Base-by-base conservation (phyloP, 1,284 basidiomycete genomes). In the Puccinia triticina region DNA sequence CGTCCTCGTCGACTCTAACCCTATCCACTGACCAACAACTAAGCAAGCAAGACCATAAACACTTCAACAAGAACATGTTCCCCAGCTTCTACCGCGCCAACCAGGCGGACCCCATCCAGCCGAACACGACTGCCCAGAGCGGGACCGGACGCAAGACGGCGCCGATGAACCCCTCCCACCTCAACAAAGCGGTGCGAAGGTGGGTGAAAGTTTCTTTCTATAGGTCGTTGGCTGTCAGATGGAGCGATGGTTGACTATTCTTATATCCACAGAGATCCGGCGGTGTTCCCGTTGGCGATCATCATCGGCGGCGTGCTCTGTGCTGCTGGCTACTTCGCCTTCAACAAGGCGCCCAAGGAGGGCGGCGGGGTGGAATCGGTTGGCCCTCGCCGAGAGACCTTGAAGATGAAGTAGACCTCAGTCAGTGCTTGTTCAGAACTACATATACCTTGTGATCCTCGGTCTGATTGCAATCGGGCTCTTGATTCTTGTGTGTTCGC, bases 261-360 rank as follows among this genome's bases (percentile, higher is more conserved):
- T n/a, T n/a, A n/a, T n/a, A n/a, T n/a, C n/a, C n/a, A n/a, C n/a
- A 80, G 78, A 26, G 78, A 80, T 61, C 78, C 78, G 26, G 69
- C 78, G 12, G 78, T 80, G 12, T 73, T 80, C 29, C 78, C 78
- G 21, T 73, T 80, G 29, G 78, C 40, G 3, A 72, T 80, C 21
- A 80, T 80, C 55, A 64, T 80, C 11, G 78, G 67, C 8, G 67
- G 78, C 3, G 78, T 80, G 37, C 48, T 80, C 29, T 80, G 50
- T 69, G 78, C 66, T 0, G 78, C 78, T 16, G 69, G 67, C 0
- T 80, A 80, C 43, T 80, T 80, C 32, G 67, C 67, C 1, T 61
- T 57, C 26, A 69, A 72, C n/a, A 80, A 80, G 57, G 69, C 78
- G 4, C 78, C 78, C 26, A 80, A 80, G 29, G 67, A 80, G 61